A percentile compares a stretch with the other conserved stretches of the same genome.
phyloP scores from a whole-genome alignment of 192 early-diverging fungal genomes.

The Thamnidium elegans region DNA sequence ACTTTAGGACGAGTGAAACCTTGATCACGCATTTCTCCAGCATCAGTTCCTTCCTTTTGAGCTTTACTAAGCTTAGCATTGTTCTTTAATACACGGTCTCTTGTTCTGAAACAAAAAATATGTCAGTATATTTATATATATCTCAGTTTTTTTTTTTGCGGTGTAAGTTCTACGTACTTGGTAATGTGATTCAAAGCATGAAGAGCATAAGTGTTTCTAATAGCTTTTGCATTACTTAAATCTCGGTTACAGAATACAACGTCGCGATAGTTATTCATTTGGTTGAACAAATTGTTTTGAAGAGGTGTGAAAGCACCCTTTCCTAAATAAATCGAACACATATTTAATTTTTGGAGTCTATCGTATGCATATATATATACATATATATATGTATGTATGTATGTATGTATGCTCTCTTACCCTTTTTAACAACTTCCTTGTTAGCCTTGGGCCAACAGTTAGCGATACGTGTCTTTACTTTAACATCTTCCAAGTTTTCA shows the following conservation, averaged over 20 bases:
- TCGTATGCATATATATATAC: background rate
- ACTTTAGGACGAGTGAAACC: constrained; percentile 94
- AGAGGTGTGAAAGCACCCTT: constrained; percentile 45
- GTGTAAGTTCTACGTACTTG: constrained; percentile 46
- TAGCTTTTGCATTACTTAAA: constrained; percentile 60
- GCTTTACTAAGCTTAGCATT: constrained; percentile 68
- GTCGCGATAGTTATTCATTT: constrained; percentile 76
- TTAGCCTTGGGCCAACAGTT: constrained; percentile 26
- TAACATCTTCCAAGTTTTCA: constrained; percentile 28
- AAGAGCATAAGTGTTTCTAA: constrained; percentile 70
- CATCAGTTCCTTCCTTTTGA: constrained; percentile 51
- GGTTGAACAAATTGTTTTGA: constrained; percentile 57
- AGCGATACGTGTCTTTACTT: constrained; percentile 24
- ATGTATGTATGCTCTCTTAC: background rate
- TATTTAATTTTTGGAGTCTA: background rate
- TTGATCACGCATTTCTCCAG: constrained; percentile 85
- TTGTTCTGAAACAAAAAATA: constrained; percentile 40
- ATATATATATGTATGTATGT: too few relatives aligned
- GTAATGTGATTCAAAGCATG: constrained; percentile 92
- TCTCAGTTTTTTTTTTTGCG: background rate
- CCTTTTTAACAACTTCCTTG: constrained; percentile 13
- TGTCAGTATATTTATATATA: background rate
- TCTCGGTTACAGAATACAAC: constrained; percentile 65
- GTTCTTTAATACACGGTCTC: constrained; percentile 77
- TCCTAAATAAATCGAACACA: background rate